Evolutionary conservation across 495 filamentous ascomycete genomes (phyloP).

Genomic region (Aspergillus nanangensis): DNA sequence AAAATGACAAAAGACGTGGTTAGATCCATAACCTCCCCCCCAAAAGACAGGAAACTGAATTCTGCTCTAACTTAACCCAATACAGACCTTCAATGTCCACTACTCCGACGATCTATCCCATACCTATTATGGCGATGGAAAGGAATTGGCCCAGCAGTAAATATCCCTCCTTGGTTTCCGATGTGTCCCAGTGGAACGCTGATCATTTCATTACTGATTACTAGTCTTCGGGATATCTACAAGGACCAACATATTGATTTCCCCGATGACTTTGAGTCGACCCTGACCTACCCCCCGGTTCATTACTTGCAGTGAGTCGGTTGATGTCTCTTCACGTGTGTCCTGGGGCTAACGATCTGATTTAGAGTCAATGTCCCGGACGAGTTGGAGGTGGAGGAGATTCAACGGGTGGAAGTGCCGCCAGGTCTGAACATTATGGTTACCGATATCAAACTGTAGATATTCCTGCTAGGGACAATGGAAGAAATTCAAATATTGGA

Average conservation of each 20-base stretch:
- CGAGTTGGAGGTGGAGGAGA: constrained; percentile 8
- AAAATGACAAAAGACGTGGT: not conserved
- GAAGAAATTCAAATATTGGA: no score
- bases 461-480: not conserved
- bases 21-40: not conserved
- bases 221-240: constrained; percentile 16
- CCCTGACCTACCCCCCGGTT: constrained; percentile 14
- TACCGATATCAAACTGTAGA: constrained; percentile 5
- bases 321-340: not conserved
- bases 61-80: no score
- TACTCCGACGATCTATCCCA: constrained; percentile 17
- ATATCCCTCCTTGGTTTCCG: not conserved
- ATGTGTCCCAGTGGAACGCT: not conserved
- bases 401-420: constrained; percentile 14
- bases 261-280: constrained; percentile 15
- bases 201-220: not conserved
- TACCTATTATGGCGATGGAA: constrained; percentile 17
- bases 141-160: constrained; percentile 13
- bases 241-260: constrained; percentile 10
- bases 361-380: constrained; percentile 14
- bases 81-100: constrained; percentile 19
- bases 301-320: constrained; percentile 18
- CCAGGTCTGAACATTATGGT: constrained; percentile 15
- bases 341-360: not conserved
- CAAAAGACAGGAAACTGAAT: not conserved